Conservation (phyloP, 208 protist genomes). For the Leishmania major region DNA sequence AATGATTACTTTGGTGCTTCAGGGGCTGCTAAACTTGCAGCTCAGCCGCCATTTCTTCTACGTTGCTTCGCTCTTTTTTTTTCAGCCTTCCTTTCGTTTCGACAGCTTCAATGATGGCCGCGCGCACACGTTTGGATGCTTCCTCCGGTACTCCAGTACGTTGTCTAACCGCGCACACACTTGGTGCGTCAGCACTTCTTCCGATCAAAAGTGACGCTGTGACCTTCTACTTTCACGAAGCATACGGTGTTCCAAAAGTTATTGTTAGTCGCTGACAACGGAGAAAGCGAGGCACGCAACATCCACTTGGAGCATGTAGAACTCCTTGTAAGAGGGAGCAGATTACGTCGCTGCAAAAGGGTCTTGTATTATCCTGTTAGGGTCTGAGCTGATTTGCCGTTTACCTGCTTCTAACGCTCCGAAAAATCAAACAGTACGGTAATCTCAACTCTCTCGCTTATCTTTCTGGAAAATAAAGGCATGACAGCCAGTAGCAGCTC, state of each 20-base stretch:
- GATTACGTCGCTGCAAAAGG: not conserved
- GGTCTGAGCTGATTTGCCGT: not conserved
- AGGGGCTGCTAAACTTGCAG: not conserved
- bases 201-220: not conserved
- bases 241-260: not conserved
- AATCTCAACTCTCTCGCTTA: not conserved
- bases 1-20: not conserved
- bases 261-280: not conserved
- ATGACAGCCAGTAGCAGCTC: not conserved
- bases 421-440: not conserved
- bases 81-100: not conserved
- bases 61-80: not conserved
- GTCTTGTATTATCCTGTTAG: not conserved
- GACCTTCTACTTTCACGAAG: slow-evolving; percentile 12
- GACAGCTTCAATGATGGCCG: not conserved
- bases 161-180: not conserved
- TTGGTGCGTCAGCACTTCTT: not conserved
- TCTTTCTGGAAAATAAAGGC: not conserved
- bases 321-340: not conserved
- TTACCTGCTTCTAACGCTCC: not conserved
- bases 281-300: not conserved
- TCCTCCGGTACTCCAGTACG: not conserved
- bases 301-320: not conserved
- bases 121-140: not conserved
- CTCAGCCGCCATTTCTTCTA: not conserved